Conservation (phyloP, 2,329 filamentous ascomycete species). For the Penicillium sclerotiorum region DNA sequence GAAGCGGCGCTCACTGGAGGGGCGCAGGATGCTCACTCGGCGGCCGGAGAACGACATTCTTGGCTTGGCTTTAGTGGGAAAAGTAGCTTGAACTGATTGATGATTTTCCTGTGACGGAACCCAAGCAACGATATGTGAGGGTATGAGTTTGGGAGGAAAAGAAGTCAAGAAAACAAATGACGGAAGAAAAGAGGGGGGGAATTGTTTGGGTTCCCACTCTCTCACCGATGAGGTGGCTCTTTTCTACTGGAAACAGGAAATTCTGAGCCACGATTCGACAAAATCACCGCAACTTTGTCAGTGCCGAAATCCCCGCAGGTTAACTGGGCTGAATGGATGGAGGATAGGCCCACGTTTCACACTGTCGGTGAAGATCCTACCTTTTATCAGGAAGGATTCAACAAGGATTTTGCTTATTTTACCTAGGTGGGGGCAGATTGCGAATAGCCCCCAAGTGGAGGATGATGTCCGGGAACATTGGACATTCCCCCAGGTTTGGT, state of each 20-base stretch:
- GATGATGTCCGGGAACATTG: too few relatives aligned
- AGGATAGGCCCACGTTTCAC: background rate
- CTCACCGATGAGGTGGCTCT: constrained; percentile 14
- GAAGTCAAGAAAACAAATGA: background rate
- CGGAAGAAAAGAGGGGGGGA: background rate
- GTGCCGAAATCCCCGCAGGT: constrained; percentile 10
- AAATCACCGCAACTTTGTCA: constrained; percentile 18
- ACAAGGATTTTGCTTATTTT: too few relatives aligned
- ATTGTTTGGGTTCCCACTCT: constrained; percentile 10
- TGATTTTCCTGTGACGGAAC: background rate
- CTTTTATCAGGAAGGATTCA: background rate
- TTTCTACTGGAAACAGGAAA: constrained; percentile 1
- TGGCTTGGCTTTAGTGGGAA: constrained; percentile 5
- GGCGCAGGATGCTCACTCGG: constrained; percentile 47
- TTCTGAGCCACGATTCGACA: constrained; percentile 25
- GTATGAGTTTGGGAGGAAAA: constrained; percentile 1
- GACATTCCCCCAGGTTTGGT: too few relatives aligned
- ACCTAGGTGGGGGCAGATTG: too few relatives aligned
- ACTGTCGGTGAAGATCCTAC: background rate
- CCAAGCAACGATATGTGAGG: too few relatives aligned
- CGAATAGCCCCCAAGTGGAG: too few relatives aligned
- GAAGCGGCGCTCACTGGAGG: constrained; percentile 40
- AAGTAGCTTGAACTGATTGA: too few relatives aligned
- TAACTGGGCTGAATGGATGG: background rate
- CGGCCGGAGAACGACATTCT: constrained; percentile 52